These are phyloP conservation scores for Xylaria sp. DNA, from an alignment of 2,329 filamentous ascomycete species.

Conservation along the genomic window DNA sequence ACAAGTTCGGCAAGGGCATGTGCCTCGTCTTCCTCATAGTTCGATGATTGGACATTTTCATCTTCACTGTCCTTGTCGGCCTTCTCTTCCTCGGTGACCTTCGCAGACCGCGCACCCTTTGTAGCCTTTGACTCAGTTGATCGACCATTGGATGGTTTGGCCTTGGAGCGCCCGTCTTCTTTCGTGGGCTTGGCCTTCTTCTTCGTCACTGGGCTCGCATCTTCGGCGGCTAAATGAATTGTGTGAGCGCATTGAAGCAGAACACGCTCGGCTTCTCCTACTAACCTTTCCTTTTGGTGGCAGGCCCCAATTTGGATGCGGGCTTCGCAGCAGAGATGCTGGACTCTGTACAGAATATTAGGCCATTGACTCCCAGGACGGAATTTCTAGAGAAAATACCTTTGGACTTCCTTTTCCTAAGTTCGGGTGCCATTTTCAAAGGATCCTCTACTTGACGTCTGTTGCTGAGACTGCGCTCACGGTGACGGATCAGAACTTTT, in stretches of 20 bases:
- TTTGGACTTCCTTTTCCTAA: constrained; percentile 43
- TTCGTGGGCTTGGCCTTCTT: constrained; percentile 52
- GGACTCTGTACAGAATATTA: constrained; percentile 22
- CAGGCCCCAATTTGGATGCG: constrained; percentile 37
- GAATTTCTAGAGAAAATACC: constrained; percentile 16
- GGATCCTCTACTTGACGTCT: constrained; percentile 1
- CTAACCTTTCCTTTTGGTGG: constrained; percentile 44
- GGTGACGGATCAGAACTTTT: constrained; percentile 14
- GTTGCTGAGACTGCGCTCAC: constrained; percentile 5
- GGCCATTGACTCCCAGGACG: neutral
- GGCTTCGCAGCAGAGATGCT: constrained; percentile 41
- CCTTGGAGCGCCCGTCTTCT: constrained; percentile 23
- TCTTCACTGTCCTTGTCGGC: constrained; percentile 38
- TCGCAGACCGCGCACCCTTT: constrained; percentile 29
- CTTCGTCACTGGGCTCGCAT: constrained; percentile 46
- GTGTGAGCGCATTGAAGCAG: constrained; percentile 27
- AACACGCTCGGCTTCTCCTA: neutral
- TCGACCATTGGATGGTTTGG: constrained; percentile 18
- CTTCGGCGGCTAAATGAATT: constrained; percentile 43
- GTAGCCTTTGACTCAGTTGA: constrained; percentile 24
- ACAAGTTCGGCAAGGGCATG: constrained; percentile 50
- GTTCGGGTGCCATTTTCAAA: constrained; percentile 48
- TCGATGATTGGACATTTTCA: constrained; percentile 29
- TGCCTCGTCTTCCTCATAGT: constrained; percentile 45
- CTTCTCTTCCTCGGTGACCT: constrained; percentile 31